Evolutionary conservation across 78 protist genomes (phyloP), one percentile per base, ranked within the genome.

Genomic region (Polysphondylium violaceum): DNA sequence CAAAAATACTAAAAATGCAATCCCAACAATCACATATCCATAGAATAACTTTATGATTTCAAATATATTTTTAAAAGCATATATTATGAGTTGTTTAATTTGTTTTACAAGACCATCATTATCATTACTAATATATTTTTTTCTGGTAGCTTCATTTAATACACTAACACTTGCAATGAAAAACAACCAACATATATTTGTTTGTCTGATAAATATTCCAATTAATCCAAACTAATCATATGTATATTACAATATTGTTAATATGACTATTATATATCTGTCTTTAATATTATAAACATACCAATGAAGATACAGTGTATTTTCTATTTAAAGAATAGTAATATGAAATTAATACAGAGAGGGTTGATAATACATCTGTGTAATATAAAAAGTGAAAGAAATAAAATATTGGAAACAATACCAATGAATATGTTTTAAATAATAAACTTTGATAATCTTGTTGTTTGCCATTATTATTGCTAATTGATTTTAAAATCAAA

Each of bases 151-250:
- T 64, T 65, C 69, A 29, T 72, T 19, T 41, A 75, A 58, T 14
- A 78, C 64, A 31, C 56, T 43, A 12, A 25, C 38, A 11, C 61
- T 43, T 25, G 91, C 65, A 8, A 64, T 68, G 61, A 73, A 85
- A 71, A 74, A 73, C 41, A 85, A 44, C 91, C 91, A 85, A 36
- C 65, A 53, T 16, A 85, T 85, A 63, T 85, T 85, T 17, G 76
- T 85, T 74, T 85, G 91, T 73, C 91, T 58, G 33, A 50, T 68
- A 19, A 71, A 51, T 11, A 85, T 47, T 63, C 86, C 50, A 21
- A 29, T 41, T 16, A 85, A 53, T 68, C 91, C 91, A 61, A 85
- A 19, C 88, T 78, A 7, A 51, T 27, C 3, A 51, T 25, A 7
- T 25, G 1, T 29, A 65, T n/a, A 21, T 29, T 40, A 64, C 3